Percentiles rank a stretch among this genome's conserved stretches.
phyloP scores from a whole-genome alignment of 208 protist species.

The Strigomonas culicis region DNA sequence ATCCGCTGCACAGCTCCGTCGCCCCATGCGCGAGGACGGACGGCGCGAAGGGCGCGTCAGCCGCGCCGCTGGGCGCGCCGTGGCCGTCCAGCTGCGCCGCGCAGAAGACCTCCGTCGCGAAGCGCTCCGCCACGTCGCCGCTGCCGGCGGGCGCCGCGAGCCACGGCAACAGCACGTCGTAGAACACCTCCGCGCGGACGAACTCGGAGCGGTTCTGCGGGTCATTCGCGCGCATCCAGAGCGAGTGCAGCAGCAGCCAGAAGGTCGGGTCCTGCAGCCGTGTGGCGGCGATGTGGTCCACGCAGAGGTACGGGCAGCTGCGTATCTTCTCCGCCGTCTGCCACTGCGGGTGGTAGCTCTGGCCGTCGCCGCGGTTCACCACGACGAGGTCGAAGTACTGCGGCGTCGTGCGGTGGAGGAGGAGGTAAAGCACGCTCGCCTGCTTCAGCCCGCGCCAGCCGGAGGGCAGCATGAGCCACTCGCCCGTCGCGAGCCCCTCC shows the following conservation, averaged over 20 bases:
- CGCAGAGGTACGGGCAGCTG: constrained; percentile 38
- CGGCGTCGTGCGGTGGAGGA: constrained; percentile 27
- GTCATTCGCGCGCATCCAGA: constrained; percentile 67
- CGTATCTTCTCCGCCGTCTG: constrained; percentile 56
- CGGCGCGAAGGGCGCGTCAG: constrained; percentile 15
- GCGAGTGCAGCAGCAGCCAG: constrained; percentile 67
- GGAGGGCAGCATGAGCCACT: constrained; percentile 47
- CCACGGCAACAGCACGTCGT: constrained; percentile 82
- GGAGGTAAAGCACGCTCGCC: constrained; percentile 40
- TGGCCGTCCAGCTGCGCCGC: not conserved
- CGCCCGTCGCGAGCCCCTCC: constrained; percentile 30
- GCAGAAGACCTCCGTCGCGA: constrained; percentile 37
- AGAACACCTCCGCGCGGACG: constrained; percentile 75
- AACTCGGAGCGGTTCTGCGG: constrained; percentile 66
- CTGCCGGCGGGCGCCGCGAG: constrained; percentile 16
- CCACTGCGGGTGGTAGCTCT: constrained; percentile 61
- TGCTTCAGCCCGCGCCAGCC: constrained; percentile 42
- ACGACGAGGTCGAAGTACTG: constrained; percentile 39
- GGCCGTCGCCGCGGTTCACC: constrained; percentile 61
- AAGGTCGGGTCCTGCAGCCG: constrained; percentile 48
- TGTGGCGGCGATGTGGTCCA: constrained; percentile 31
- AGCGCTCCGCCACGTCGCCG: constrained; percentile 17
- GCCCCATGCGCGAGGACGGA: constrained; percentile 26
- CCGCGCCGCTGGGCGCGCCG: not conserved
- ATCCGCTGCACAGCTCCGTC: constrained; percentile 27